Evolutionary conservation across 2,329 filamentous ascomycete genomes (phyloP).

Genomic region (Paraphoma chrysanthemicola): DNA sequence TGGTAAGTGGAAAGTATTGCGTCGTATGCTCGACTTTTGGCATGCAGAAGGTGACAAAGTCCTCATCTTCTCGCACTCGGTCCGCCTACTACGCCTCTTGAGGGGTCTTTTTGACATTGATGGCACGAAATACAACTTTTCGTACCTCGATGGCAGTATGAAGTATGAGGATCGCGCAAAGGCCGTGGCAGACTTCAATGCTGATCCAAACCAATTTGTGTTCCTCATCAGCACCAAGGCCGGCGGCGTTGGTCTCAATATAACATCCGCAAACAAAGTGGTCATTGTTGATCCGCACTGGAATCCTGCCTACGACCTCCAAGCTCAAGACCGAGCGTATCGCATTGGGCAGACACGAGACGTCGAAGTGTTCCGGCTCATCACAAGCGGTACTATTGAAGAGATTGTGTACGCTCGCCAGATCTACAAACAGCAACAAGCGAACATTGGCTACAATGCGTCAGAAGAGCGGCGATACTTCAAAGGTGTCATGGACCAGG

Average conservation of each 20-base stretch:
- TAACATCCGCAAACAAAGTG: slow-evolving; percentile 97
- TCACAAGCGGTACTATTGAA: slow-evolving; percentile 91
- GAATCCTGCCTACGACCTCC: slow-evolving; percentile 94
- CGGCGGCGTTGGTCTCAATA: slow-evolving; percentile 92
- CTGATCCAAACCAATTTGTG: slow-evolving; percentile 84
- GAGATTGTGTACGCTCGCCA: slow-evolving; percentile 97
- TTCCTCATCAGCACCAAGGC: slow-evolving; percentile 95
- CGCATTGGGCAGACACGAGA: slow-evolving; percentile 91
- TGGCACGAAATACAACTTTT: slow-evolving; percentile 78
- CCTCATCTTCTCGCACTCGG: slow-evolving; percentile 91
- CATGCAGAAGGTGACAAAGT: slow-evolving; percentile 90
- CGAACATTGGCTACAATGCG: slow-evolving; percentile 95
- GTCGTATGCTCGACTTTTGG: slow-evolving; percentile 88
- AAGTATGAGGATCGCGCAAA: slow-evolving; percentile 81
- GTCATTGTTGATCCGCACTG: slow-evolving; percentile 97
- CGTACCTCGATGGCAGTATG: slow-evolving; percentile 87
- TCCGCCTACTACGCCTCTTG: slow-evolving; percentile 82
- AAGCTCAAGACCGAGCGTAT: slow-evolving; percentile 95
- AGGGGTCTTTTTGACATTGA: slow-evolving; percentile 86
- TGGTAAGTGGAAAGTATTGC: slow-evolving; percentile 94
- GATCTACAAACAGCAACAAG: slow-evolving; percentile 99
- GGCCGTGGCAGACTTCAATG: slow-evolving; percentile 89
- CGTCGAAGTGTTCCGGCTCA: slow-evolving; percentile 92
- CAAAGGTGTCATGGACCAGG: slow-evolving; percentile 87
- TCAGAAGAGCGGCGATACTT: slow-evolving; percentile 94